These are phyloP conservation scores for Xylaria grammica DNA, from an alignment of 495 filamentous ascomycete genomes.

Conservation along the genomic window DNA sequence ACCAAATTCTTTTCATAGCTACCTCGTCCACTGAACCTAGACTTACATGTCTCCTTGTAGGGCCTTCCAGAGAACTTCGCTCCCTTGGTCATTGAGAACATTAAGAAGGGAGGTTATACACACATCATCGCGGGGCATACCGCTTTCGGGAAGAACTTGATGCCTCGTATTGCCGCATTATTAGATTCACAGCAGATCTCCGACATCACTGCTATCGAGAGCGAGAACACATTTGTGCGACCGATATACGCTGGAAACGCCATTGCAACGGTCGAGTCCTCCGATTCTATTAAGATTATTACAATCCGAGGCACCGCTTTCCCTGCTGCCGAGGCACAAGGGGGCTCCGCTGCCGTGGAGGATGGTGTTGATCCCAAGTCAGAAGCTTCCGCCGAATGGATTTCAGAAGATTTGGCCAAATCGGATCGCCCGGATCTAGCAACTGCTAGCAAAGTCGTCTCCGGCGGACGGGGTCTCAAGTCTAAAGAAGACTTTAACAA, in stretches of 20 bases:
- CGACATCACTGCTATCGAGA: constrained; percentile 84
- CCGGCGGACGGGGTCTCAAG: constrained; percentile 92
- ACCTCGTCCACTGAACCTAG: no score
- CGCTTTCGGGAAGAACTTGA: constrained; percentile 93
- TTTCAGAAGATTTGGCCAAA: constrained; percentile 90
- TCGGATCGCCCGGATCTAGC: constrained; percentile 93
- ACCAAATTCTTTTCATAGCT: no score
- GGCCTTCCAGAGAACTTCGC: constrained; percentile 93
- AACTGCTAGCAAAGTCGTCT: constrained; percentile 88
- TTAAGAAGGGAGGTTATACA: constrained; percentile 90
- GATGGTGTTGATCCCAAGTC: constrained; percentile 76
- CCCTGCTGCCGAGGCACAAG: constrained; percentile 58
- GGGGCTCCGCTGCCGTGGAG: constrained; percentile 62
- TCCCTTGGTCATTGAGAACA: constrained; percentile 90
- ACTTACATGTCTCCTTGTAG: constrained; percentile 46
- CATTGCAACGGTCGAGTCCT: constrained; percentile 93
- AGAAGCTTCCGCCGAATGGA: constrained; percentile 77
- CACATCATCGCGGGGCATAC: constrained; percentile 91
- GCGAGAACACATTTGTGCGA: constrained; percentile 93
- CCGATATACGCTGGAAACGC: constrained; percentile 98
- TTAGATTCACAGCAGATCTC: constrained; percentile 92
- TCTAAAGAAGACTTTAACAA: constrained; percentile 96
- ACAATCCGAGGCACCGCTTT: constrained; percentile 95
- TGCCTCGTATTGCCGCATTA: constrained; percentile 94
- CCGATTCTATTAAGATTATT: constrained; percentile 83